phyloP scores from a whole-genome alignment of 805 yeast genomes.

The Candida koratica region DNA sequence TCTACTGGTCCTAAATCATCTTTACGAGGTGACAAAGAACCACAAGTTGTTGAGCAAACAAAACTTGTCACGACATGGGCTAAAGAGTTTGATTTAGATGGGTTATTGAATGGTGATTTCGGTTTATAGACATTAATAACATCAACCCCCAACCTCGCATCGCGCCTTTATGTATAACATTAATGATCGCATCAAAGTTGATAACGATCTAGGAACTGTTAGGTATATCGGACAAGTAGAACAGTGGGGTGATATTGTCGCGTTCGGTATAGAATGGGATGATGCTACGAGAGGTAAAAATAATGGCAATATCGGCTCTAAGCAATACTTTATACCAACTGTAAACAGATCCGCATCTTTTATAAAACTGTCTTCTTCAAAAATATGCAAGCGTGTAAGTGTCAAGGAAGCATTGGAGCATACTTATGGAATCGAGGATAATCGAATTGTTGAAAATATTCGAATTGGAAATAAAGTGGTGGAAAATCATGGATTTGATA shows the following conservation, averaged over 20 bases:
- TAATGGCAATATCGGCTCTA: conserved; percentile 55
- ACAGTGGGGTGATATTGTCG: conserved; percentile 54
- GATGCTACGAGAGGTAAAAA: conserved; percentile 64
- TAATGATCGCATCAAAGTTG: conserved; percentile 20
- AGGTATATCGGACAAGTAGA: conserved; percentile 54
- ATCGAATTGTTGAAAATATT: conserved; percentile 24
- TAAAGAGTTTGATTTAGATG: conserved; percentile 88
- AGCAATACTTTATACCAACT: conserved; percentile 46
- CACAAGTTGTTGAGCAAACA: conserved; percentile 57
- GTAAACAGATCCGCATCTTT: conserved; percentile 59
- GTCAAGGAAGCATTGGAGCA: conserved; percentile 48
- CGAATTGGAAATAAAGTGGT: conserved; percentile 54
- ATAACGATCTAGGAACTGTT: conserved; percentile 57
- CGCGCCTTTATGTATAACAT: conserved; percentile 3
- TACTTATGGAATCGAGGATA: conserved; percentile 24
- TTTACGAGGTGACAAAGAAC: conserved; percentile 41
- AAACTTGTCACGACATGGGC: conserved; percentile 89
- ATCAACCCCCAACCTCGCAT: no score
- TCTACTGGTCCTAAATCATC: conserved; percentile 36
- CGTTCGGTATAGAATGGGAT: conserved; percentile 90
- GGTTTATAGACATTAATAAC: conserved; percentile 17
- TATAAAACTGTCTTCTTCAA: conserved; percentile 42
- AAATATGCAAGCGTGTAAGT: conserved; percentile 23
- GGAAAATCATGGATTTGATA: conserved; percentile 64
- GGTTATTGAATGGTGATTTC: conserved; percentile 53